Percentiles rank a stretch among this genome's conserved stretches.
phyloP scores from a whole-genome alignment of 768 basidiomycete genomes.

The Dacryopinax spathularia region DNA sequence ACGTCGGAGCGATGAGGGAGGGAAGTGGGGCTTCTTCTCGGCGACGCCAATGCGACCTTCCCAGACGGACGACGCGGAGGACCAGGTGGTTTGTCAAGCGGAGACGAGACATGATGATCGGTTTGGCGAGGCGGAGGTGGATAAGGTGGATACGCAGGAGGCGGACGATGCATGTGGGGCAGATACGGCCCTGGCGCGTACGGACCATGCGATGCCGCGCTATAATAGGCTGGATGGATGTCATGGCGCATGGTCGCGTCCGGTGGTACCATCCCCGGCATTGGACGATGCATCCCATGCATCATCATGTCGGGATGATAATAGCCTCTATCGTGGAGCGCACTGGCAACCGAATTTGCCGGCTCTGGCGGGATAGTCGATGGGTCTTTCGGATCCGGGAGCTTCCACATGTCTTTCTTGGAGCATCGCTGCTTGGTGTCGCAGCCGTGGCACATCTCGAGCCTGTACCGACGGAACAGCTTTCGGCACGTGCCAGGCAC shows the following conservation, averaged over 20 bases:
- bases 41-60: too few species aligned
- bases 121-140: not conserved
- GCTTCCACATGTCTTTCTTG: constrained; percentile 2
- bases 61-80: not conserved
- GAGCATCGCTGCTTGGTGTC: constrained; percentile 1
- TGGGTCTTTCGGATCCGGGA: not conserved
- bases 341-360: not conserved
- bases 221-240: not conserved
- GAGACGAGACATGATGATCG: not conserved
- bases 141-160: not conserved
- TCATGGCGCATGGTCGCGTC: not conserved
- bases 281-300: not conserved
- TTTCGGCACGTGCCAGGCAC: constrained; percentile 1
- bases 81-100: not conserved
- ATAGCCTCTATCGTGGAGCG: not conserved
- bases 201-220: not conserved
- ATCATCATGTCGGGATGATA: not conserved
- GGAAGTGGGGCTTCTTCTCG: too few species aligned
- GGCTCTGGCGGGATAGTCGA: not conserved
- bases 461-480: not conserved
- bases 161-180: not conserved
- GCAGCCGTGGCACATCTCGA: constrained; percentile 2
- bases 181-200: not conserved
- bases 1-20: not conserved
- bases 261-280: not conserved